Conservation (phyloP, 192 early-diverging fungal species). For the Chytriomyces sp. region DNA sequence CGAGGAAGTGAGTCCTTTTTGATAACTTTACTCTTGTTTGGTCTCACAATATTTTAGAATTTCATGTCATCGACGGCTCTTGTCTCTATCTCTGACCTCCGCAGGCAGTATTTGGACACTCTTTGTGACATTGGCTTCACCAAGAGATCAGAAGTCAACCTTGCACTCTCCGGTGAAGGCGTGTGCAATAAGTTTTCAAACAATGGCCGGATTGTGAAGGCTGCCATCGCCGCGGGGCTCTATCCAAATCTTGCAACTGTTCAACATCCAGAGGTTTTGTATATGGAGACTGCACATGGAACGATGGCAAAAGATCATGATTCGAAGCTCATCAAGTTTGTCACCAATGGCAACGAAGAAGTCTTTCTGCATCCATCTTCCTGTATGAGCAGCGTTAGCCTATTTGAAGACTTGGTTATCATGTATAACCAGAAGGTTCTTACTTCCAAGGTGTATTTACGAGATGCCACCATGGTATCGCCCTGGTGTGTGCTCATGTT, state of each 20-base stretch:
- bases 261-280: slow-evolving; percentile 56
- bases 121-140: slow-evolving; percentile 67
- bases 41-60: slow-evolving; percentile 38
- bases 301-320: slow-evolving; percentile 70
- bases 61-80: slow-evolving; percentile 68
- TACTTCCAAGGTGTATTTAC: slow-evolving; percentile 68
- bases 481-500: slow-evolving; percentile 78
- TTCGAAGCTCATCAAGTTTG: slow-evolving; percentile 75
- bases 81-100: slow-evolving; percentile 60
- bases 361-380: slow-evolving; percentile 89
- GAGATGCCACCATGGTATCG: slow-evolving; percentile 66
- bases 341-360: slow-evolving; percentile 49
- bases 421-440: slow-evolving; percentile 65
- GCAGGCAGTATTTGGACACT: slow-evolving; percentile 62
- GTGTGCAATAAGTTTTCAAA: slow-evolving; percentile 62
- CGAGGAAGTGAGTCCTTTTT: slow-evolving; percentile 36
- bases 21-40: background rate
- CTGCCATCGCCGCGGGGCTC: slow-evolving; percentile 79
- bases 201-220: slow-evolving; percentile 65
- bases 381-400: slow-evolving; percentile 60
- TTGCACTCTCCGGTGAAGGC: slow-evolving; percentile 19
- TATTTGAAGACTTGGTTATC: slow-evolving; percentile 67
- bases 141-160: slow-evolving; percentile 2
- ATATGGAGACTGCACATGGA: slow-evolving; percentile 71
- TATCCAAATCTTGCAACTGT: slow-evolving; percentile 81